Evolutionary conservation across 768 basidiomycete species (phyloP), one percentile per base, ranked within the genome.

Genomic region (Suillus ampliporus): DNA sequence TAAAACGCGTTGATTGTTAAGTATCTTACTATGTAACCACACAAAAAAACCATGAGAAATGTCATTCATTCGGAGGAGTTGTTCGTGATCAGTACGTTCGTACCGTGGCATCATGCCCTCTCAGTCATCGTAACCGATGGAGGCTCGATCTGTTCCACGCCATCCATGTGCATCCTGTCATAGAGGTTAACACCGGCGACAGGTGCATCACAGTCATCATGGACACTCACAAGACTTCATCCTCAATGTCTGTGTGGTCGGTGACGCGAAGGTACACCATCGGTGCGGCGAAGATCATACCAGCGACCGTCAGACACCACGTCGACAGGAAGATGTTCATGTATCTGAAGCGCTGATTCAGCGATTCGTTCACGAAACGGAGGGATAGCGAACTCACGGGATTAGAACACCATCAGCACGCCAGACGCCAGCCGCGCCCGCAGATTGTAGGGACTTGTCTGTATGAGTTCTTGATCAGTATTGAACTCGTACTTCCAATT

Each of bases 381-480:
- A 41, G 10, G 37, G 34, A 26, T 44, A 11, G 19, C 8, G n/a
- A 19, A 80, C 89, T 73, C 67, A 92, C 88, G 91, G 89, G 35
- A n/a, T n/a, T n/a, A 81, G 61, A 46, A 85, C 80, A 7, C 79
- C 89, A 75, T 94, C 91, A 5, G 85, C 87, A 40, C 88, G 81
- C 90, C 90, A 94, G 15, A 85, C 75, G 7, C 87, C 89, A 2
- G 89, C 91, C 14, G 86, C 87, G 63, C 89, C 91, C 7, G 84
- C 84, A 4, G 89, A 91, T 69, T 94, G 91, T 40, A 94, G 76
- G 15, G 89, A 89, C 71, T 93, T 91, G 69, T 90, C 89, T 84
- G 61, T 35, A 23, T 47, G 15, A 21, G 50, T 21, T 9, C 15
- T 40, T 26, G 38, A 59, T 59, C 31, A 65, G 62, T 26, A 38